These are phyloP conservation scores for Eremothecium gossypii DNA, from an alignment of 1,139 yeast species.

Conservation along the genomic window DNA sequence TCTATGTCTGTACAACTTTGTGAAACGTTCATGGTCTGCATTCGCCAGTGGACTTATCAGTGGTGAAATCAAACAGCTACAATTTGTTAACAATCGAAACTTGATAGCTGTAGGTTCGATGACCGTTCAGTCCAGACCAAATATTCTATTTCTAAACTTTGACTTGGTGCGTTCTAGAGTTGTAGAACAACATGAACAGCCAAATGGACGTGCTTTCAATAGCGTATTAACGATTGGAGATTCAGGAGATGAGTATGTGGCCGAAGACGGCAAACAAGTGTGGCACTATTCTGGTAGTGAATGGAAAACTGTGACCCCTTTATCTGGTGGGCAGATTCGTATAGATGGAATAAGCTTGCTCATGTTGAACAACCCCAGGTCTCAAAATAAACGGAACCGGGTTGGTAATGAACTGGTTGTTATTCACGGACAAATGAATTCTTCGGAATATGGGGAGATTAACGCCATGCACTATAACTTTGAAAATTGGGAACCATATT, in stretches of 20 bases:
- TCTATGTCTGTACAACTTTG: conserved; percentile 59
- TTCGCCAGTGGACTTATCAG: conserved; percentile 33
- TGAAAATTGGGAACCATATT: conserved; percentile 60
- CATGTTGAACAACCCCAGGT: not conserved
- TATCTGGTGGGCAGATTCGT: conserved; percentile 1
- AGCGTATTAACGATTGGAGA: not conserved
- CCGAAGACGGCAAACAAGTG: not conserved
- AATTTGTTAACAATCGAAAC: conserved; percentile 41
- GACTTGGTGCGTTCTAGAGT: not conserved
- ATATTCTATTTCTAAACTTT: not conserved
- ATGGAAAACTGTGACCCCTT: conserved; percentile 11
- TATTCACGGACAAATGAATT: conserved; percentile 52
- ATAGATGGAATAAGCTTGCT: conserved; percentile 1
- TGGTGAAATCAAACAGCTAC: conserved; percentile 50
- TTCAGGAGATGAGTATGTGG: conserved; percentile 1
- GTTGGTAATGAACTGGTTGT: conserved; percentile 41
- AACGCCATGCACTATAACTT: conserved; percentile 70
- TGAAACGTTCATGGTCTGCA: conserved; percentile 46
- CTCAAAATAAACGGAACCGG: conserved; percentile 3
- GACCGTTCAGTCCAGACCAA: not conserved
- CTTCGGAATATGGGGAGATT: conserved; percentile 47
- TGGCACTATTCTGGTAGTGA: conserved; percentile 2
- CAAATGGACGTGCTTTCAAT: not conserved
- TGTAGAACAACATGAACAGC: not conserved
- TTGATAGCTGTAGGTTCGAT: conserved; percentile 60